Conservation (phyloP, 257 asterid genomes). For the Capsicum pubescens region DNA sequence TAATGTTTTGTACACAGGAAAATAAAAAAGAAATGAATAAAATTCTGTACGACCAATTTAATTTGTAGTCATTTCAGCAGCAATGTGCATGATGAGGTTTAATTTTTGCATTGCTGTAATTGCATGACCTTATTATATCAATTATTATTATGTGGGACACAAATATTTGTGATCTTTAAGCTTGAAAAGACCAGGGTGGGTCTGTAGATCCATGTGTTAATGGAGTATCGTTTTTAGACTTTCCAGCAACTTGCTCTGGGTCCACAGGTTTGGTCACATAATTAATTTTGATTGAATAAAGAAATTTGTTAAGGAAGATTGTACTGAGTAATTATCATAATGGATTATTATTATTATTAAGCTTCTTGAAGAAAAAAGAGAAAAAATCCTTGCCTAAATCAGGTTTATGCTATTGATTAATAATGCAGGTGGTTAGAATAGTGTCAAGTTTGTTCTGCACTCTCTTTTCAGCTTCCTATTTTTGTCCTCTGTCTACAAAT, state of each 20-base stretch:
- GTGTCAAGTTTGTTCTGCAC: slow-evolving; percentile 34
- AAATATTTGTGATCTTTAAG: slow-evolving; percentile 32
- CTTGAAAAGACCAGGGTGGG: slow-evolving; percentile 34
- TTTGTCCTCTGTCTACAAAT: slow-evolving; percentile 13
- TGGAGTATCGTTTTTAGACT: slow-evolving; percentile 23
- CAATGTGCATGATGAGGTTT: slow-evolving; percentile 15
- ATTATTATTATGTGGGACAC: slow-evolving; percentile 36
- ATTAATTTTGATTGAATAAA: slow-evolving; percentile 24
- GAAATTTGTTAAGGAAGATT: slow-evolving; percentile 35
- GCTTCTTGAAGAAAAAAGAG: slow-evolving; percentile 26
- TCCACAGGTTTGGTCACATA: slow-evolving; percentile 46
- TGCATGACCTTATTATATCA: slow-evolving; percentile 23
- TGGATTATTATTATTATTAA: slow-evolving; percentile 1
- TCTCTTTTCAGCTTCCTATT: slow-evolving; percentile 30
- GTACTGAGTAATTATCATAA: slow-evolving; percentile 20
- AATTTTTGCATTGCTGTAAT: slow-evolving; percentile 20
- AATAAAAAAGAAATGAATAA: not conserved
- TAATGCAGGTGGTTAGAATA: slow-evolving; percentile 19
- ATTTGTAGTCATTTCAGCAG: slow-evolving; percentile 7
- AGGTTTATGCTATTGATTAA: not conserved
- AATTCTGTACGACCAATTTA: not conserved
- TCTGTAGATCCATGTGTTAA: slow-evolving; percentile 37
- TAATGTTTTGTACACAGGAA: not conserved
- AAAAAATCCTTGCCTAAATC: not conserved
- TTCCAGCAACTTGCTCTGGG: slow-evolving; percentile 39